Evolutionary conservation across 139 green algal species (phyloP), one percentile per base, ranked within the genome.

Genomic region (Spirogloea muscicola): DNA sequence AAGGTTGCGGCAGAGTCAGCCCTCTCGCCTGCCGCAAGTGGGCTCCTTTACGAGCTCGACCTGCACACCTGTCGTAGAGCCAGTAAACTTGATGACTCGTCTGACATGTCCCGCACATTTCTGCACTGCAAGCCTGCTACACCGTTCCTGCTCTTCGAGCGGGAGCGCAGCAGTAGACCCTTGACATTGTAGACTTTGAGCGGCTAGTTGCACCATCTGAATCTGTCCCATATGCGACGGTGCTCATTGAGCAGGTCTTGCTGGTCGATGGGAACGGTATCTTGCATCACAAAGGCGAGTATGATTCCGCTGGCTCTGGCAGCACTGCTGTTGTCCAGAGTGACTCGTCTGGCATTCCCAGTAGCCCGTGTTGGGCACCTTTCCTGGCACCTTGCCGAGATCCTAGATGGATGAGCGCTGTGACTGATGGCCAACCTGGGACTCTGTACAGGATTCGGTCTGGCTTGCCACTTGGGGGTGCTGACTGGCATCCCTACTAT

Each of bases 201-300:
- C 1, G 7, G 49, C 2, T 16, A 13, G 49, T 63, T 18, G 29
- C 57, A 44, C 1, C 40, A 1, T 29, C 29, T 64, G 5, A 64
- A 44, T 31, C 18, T 34, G 10, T 44, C 40, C 0, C 27, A 44
- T 64, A 33, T 64, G 57, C 27, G 33, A 64, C 29, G 31, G 40
- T 27, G 57, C 10, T 41, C 0, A 55, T 51, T 41, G 3, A 34
- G 16, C 72, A 84, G 72, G 72, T 83, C 29, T 31, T 84, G 18
- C 27, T 84, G 34, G 71, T 84, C 25, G 77, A 84, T 10, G 77
- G 77, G 2, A 84, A 84, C n/a, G 77, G 77, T 27, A 68, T 70
- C 38, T 51, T 84, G 7, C 77, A 84, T 70, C 72, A 72, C 0
- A 7, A 58, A 58, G 69, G 69, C n/a, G n/a, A n/a, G n/a, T n/a